These are phyloP conservation scores for Pharus latifolius DNA, from an alignment of 176 grass and related monocot genomes.

Conservation along the genomic window DNA sequence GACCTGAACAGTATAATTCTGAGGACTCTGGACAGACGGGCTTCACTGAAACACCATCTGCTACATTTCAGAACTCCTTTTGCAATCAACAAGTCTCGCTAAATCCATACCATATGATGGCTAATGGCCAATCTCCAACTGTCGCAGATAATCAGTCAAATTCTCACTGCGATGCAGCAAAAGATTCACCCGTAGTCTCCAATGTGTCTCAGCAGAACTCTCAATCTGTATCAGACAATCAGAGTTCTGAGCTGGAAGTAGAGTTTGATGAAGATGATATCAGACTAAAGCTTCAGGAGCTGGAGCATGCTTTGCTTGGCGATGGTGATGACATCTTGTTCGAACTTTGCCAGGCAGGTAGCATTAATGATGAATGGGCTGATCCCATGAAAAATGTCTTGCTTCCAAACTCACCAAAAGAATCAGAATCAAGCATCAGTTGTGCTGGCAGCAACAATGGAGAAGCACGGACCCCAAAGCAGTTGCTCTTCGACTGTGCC, in stretches of 20 bases:
- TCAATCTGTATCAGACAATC: constrained; percentile 58
- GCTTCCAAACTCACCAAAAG: constrained; percentile 70
- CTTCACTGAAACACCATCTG: constrained; percentile 30
- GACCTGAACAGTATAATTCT: constrained; percentile 37
- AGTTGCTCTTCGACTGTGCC: constrained; percentile 75
- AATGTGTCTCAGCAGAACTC: constrained; percentile 68
- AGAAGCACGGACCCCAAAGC: constrained; percentile 67
- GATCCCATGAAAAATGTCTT: constrained; percentile 57
- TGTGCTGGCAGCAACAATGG: constrained; percentile 45
- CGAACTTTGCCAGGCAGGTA: constrained; percentile 46
- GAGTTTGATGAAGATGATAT: constrained; percentile 76
- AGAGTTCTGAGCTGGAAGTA: constrained; percentile 53
- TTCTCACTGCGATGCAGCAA: constrained; percentile 34
- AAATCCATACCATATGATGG: constrained; percentile 35
- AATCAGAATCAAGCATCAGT: constrained; percentile 82
- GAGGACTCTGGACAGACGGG: constrained; percentile 46
- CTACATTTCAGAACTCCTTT: constrained; percentile 37
- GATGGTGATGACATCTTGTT: constrained; percentile 61
- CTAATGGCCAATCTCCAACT: constrained; percentile 22
- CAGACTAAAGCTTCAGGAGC: constrained; percentile 77
- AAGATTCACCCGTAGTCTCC: constrained; percentile 53
- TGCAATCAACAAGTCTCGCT: constrained; percentile 47
- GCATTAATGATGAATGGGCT: constrained; percentile 60
- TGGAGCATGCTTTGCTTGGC: constrained; percentile 74
- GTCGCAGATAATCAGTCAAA: constrained; percentile 36